Base-by-base conservation (phyloP, 2,329 filamentous ascomycete species). In the Tolypocladium tropicale region DNA sequence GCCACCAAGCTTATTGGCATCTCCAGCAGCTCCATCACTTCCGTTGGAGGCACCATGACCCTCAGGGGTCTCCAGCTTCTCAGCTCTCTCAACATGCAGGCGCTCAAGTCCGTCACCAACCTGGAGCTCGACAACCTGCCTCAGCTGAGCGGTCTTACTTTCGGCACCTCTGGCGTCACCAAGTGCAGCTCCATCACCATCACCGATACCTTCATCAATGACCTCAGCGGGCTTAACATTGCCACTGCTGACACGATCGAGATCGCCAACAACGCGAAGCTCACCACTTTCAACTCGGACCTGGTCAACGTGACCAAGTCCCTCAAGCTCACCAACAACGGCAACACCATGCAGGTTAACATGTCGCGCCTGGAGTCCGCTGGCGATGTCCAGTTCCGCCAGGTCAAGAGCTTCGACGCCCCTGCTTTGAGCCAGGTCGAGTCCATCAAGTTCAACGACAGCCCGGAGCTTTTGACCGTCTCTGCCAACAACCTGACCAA, bases 211-310 rank as follows among this genome's bases (percentile, higher is more conserved):
- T 84, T 86, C 73, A 82, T 99, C 64, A 81, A 77, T 70, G 84
- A 81, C 62, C 82, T 99, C 58, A 79, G 86, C 62, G 91, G 90
- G 68, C 88, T 99, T 70, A 88, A 90, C 70, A 79, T 97, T 61
- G 74, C 83, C 61, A 79, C 80, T n/a, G 85, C 90, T 55, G 80
- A 82, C 56, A 79, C 76, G 62, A 82, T 99, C 70, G 78, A 89
- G 71, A 87, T 99, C 74, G 87, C 89, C 81, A 96, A 96, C 85
- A 97, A 97, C 84, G 77, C 76, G 59, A 86, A 87, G 69, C 80
- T 99, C 64, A 83, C 81, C 68, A 78, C 78, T 59, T 89, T 95
- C 76, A 82, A 83, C 68, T 89, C 91, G 72, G 82, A 88, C 69
- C 80, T 97, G 57, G 80, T 80, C 71, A 93, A 89, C 75, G 82